Percentiles rank a stretch among this genome's conserved stretches.
Conservation (phyloP, 345 rosid species). For the Populus ilicifolia region DNA sequence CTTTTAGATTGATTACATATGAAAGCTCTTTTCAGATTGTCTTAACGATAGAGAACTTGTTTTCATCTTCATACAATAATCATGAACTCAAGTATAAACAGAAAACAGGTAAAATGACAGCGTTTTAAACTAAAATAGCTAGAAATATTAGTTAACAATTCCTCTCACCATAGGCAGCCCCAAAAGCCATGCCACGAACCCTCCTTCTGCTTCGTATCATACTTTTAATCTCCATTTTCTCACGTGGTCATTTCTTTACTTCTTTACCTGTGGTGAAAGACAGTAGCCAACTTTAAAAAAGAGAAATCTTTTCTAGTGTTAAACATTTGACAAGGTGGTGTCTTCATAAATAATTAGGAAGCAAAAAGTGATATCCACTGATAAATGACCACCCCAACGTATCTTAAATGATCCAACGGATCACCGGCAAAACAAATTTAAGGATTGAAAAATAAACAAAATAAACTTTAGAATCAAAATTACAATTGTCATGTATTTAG, state of each 20-base stretch:
- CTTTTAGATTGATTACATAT: not conserved
- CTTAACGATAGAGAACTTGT: not conserved
- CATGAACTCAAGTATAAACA: not conserved
- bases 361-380: not conserved
- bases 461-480: too few relatives aligned
- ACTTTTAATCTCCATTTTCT: not conserved
- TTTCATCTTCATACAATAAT: not conserved
- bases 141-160: not conserved
- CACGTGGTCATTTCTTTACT: not conserved
- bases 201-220: too few relatives aligned
- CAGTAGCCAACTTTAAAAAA: too few relatives aligned
- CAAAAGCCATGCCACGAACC: not conserved
- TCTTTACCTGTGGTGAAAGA: not conserved
- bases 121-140: too few relatives aligned
- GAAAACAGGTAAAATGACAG: not conserved
- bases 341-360: not conserved
- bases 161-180: not conserved
- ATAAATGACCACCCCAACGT: not conserved
- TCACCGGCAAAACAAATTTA: not conserved
- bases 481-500: too few relatives aligned
- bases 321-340: not conserved
- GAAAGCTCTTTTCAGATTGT: not conserved
- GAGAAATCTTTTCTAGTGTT: not conserved
- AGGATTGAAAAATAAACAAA: too few relatives aligned
- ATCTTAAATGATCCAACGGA: not conserved